A percentile compares a stretch with the other conserved stretches of the same genome.
Evolutionary conservation across 2,329 filamentous ascomycete species (phyloP).

Genomic region (Tolypocladium cylindrosporum): DNA sequence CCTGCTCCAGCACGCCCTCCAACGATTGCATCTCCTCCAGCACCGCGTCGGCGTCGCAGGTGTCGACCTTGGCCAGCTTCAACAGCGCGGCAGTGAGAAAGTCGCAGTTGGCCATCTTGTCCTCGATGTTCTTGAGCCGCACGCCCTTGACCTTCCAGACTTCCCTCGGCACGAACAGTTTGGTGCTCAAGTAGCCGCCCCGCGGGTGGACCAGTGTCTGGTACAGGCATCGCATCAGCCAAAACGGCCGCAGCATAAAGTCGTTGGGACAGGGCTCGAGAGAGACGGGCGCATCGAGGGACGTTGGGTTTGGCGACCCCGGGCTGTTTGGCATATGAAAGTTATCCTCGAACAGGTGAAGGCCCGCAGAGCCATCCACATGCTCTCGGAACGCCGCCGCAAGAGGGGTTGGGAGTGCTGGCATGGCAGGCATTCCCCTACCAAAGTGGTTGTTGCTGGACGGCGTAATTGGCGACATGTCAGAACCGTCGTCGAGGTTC

Average conservation of each 20-base stretch:
- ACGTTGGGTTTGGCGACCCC: conserved; percentile 54
- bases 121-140: conserved; percentile 82
- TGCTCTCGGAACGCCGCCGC: conserved; percentile 51
- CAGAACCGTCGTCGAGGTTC: conserved; percentile 49
- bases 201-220: conserved; percentile 86
- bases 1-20: conserved; percentile 77
- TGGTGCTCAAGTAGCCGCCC: conserved; percentile 84
- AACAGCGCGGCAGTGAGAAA: conserved; percentile 79
- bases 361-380: conserved; percentile 47
- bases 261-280: conserved; percentile 90
- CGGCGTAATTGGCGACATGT: conserved; percentile 65
- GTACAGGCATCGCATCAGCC: conserved; percentile 91
- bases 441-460: conserved; percentile 58
- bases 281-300: conserved; percentile 58
- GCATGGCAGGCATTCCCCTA: conserved; percentile 38
- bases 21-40: conserved; percentile 89
- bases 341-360: conserved; percentile 76
- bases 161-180: conserved; percentile 84
- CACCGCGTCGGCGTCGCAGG: conserved; percentile 81
- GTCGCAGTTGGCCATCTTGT: conserved; percentile 90
- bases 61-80: conserved; percentile 76
- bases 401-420: conserved; percentile 59
- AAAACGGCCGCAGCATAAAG: conserved; percentile 85
- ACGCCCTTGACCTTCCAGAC: conserved; percentile 92
- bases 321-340: conserved; percentile 60